These are phyloP conservation scores for Arthrobotrys musiformis DNA, from an alignment of 2,329 filamentous ascomycete species.

Conservation along the genomic window DNA sequence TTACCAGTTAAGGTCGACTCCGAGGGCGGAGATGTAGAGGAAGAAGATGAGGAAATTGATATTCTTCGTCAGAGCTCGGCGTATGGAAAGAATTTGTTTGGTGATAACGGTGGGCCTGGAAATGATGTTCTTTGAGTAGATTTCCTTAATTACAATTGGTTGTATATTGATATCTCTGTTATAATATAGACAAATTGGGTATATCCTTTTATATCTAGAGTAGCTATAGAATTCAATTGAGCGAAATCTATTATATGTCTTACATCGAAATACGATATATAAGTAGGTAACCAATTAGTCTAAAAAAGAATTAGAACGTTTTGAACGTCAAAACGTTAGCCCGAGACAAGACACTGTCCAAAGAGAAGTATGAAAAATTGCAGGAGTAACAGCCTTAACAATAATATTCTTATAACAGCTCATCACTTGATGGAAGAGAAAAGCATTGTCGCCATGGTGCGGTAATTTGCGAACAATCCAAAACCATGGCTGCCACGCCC, in stretches of 20 bases:
- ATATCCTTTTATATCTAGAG: no score
- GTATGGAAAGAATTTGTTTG: not conserved
- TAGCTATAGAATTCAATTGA: no score
- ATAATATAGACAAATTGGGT: no score
- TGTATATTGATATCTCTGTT: not conserved
- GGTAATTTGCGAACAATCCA: not conserved
- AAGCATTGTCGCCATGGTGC: not conserved
- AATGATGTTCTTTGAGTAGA: not conserved
- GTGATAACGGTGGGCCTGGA: slow-evolving; percentile 2
- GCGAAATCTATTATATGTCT: no score
- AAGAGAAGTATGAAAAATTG: not conserved
- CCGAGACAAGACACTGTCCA: no score
- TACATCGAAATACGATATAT: no score
- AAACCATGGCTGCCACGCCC: not conserved
- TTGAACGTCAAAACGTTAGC: no score
- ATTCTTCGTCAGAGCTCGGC: not conserved
- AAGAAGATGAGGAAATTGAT: not conserved
- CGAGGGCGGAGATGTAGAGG: not conserved
- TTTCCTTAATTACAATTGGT: not conserved
- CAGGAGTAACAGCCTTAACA: not conserved
- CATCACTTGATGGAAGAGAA: not conserved
- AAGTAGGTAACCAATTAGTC: no score
- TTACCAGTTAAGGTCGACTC: not conserved
- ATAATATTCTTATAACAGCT: not conserved
- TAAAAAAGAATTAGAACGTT: no score